Percentiles rank a stretch among this genome's conserved stretches.
phyloP scores from a whole-genome alignment of 257 asterid genomes.

The Scutellaria baicalensis region DNA sequence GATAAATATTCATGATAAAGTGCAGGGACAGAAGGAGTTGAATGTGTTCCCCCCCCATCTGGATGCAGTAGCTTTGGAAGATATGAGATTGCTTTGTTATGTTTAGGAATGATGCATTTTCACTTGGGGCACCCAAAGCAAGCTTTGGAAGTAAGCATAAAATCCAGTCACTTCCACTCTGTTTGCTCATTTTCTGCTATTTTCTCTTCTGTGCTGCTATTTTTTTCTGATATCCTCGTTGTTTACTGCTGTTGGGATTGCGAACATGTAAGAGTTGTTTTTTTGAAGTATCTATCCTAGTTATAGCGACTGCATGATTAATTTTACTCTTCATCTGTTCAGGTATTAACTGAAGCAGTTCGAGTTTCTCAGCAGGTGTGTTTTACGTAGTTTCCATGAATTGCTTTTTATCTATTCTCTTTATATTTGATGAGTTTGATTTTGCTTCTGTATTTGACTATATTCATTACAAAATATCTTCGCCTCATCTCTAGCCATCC shows the following conservation, averaged over 20 bases:
- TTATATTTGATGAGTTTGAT: slow-evolving; percentile 3
- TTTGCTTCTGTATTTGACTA: not conserved
- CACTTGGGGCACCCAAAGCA: slow-evolving; percentile 88
- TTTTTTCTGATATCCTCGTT: not conserved
- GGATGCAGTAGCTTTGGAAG: slow-evolving; percentile 64
- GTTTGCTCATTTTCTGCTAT: slow-evolving; percentile 11
- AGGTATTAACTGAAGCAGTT: slow-evolving; percentile 96
- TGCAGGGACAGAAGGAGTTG: slow-evolving; percentile 99
- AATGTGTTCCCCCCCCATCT: slow-evolving; percentile 54
- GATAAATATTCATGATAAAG: slow-evolving; percentile 50
- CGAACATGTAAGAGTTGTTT: not conserved
- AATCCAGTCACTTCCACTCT: not conserved
- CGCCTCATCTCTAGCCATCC: not conserved
- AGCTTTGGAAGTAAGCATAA: slow-evolving; percentile 75
- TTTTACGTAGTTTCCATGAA: not conserved
- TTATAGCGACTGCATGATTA: not conserved
- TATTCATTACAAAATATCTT: not conserved
- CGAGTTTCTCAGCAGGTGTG: slow-evolving; percentile 93
- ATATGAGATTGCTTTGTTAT: slow-evolving; percentile 82
- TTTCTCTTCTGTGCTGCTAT: slow-evolving; percentile 4
- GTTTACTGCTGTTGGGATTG: not conserved
- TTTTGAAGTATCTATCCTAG: not conserved
- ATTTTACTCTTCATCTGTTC: slow-evolving; percentile 19
- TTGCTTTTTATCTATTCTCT: not conserved
- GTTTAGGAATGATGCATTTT: slow-evolving; percentile 97